phyloP scores from a whole-genome alignment of 1,139 yeast species.

The Spencermartinsiella ligniputridi region DNA sequence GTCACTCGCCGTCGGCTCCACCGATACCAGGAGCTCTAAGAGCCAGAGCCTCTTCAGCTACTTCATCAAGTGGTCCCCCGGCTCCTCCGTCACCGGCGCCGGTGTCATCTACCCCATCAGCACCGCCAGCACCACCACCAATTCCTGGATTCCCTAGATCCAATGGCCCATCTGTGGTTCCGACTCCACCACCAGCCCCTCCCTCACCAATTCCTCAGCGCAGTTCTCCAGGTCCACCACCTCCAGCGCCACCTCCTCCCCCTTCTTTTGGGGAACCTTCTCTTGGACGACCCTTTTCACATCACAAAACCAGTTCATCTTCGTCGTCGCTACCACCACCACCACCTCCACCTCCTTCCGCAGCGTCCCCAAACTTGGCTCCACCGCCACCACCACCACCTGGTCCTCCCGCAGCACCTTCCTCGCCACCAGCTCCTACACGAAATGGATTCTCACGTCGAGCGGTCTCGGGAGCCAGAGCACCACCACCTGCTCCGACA shows the following conservation, averaged over 20 bases:
- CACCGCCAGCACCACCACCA: constrained; percentile 12
- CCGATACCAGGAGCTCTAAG: constrained; percentile 4
- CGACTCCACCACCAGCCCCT: constrained; percentile 20
- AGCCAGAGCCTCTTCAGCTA: too few species aligned
- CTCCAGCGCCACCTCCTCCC: constrained; percentile 25
- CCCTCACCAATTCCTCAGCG: constrained; percentile 28
- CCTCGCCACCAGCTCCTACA: constrained; percentile 18
- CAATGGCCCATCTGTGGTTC: constrained; percentile 10
- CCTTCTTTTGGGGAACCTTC: constrained; percentile 29
- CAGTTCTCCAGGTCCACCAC: constrained; percentile 27
- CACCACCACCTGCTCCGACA: constrained; percentile 22
- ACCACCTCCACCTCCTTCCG: constrained; percentile 26
- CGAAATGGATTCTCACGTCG: constrained; percentile 21
- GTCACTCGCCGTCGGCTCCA: constrained; percentile 10
- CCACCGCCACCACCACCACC: constrained; percentile 31
- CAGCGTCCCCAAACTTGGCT: constrained; percentile 27
- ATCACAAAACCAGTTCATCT: constrained; percentile 23
- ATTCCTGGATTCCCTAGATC: constrained; percentile 11
- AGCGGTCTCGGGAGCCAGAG: constrained; percentile 21
- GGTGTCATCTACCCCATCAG: constrained; percentile 7
- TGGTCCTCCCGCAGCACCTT: constrained; percentile 20
- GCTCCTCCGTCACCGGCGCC: constrained; percentile 1
- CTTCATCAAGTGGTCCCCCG: constrained; percentile 2
- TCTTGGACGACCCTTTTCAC: constrained; percentile 28
- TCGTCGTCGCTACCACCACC: constrained; percentile 18